These are phyloP conservation scores for Lactarius trivialis DNA, from an alignment of 768 basidiomycete species.

Conservation along the genomic window DNA sequence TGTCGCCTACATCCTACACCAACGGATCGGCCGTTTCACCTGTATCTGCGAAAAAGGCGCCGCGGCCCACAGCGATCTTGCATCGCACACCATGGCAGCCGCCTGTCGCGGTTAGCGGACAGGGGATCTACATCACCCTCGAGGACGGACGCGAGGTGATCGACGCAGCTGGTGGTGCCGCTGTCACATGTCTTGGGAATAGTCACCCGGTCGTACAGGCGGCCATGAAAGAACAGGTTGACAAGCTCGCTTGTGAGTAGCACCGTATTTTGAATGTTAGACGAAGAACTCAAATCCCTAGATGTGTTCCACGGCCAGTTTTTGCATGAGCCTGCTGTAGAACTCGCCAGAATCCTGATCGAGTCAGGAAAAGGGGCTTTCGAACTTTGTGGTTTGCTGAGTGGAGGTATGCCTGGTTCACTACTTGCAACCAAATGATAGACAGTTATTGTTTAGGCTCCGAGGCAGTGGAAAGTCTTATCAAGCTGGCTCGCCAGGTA, in stretches of 20 bases:
- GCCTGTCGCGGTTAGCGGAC: conserved; percentile 55
- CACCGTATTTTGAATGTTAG: not conserved
- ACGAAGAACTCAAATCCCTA: conserved; percentile 27
- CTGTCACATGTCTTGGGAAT: conserved; percentile 73
- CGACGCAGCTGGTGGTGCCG: conserved; percentile 82
- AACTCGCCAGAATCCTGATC: conserved; percentile 61
- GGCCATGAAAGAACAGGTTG: conserved; percentile 74
- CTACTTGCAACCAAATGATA: not conserved
- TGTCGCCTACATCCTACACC: not conserved
- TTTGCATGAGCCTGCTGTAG: conserved; percentile 75
- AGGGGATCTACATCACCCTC: conserved; percentile 67
- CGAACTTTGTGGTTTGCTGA: conserved; percentile 60
- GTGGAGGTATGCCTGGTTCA: conserved; percentile 50
- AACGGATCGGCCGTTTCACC: not conserved
- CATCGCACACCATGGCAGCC: conserved; percentile 64
- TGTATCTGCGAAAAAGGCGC: not conserved
- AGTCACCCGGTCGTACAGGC: conserved; percentile 63
- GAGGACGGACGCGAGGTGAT: conserved; percentile 63
- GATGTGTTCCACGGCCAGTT: conserved; percentile 87
- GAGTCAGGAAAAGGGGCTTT: conserved; percentile 70
- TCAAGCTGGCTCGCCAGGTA: conserved; percentile 78
- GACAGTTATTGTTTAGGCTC: conserved; percentile 45
- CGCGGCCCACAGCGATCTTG: conserved; percentile 26
- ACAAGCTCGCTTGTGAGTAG: conserved; percentile 65
- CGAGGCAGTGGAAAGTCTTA: conserved; percentile 83